Conservation (phyloP, 306 rosid species). For the Glycyrrhiza uralensis region DNA sequence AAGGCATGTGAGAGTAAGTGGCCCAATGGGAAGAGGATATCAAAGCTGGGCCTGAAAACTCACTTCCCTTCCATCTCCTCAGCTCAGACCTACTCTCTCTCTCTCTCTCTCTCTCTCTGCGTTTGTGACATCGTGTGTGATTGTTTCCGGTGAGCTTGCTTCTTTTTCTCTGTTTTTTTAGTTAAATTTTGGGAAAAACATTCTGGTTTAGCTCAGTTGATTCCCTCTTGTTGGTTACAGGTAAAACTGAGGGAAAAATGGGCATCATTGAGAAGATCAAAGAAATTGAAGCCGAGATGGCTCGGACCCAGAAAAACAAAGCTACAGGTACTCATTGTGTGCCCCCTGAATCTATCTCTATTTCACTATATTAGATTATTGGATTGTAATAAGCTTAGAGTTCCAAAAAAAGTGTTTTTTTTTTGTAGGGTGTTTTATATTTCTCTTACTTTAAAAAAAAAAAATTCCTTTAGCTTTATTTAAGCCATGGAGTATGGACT, state of each 20-base stretch:
- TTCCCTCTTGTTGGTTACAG: conserved; percentile 31
- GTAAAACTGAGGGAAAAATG: conserved; percentile 45
- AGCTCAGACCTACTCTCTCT: conserved; percentile 25
- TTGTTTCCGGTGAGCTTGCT: conserved; percentile 36
- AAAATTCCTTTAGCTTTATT: not conserved
- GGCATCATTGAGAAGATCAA: conserved; percentile 94
- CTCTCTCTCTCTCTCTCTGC: not conserved
- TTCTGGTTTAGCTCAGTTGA: not conserved
- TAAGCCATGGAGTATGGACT: not conserved
- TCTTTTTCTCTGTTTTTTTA: not conserved
- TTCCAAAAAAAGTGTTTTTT: not conserved
- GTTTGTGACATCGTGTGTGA: conserved; percentile 27
- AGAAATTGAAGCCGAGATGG: conserved; percentile 99
- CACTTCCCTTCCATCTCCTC: not conserved
- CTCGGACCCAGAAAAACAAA: conserved; percentile 98
- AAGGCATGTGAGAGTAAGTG: too few species aligned
- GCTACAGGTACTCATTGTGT: conserved; percentile 61
- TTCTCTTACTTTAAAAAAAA: too few species aligned
- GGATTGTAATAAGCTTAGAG: not conserved
- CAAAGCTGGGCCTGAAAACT: conserved; percentile 3
- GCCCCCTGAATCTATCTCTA: not conserved
- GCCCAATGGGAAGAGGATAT: not conserved
- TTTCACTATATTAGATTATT: not conserved
- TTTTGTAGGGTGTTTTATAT: not conserved
- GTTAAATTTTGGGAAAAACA: not conserved